phyloP scores from a whole-genome alignment of 306 rosid genomes.

The Alnus glutinosa region DNA sequence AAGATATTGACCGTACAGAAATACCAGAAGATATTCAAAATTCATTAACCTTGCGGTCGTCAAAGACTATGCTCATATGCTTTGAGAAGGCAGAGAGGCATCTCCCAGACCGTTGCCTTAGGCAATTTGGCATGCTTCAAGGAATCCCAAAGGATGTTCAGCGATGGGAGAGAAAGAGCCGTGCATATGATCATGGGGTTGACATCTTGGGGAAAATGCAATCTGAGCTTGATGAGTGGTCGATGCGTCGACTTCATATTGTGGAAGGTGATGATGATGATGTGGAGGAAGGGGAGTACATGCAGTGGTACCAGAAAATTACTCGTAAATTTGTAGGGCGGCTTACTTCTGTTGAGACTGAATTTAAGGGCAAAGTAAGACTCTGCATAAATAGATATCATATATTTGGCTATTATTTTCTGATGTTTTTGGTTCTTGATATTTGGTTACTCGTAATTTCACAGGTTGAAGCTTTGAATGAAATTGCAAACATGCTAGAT shows the following conservation, averaged over 20 bases:
- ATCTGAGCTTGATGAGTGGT: conserved; percentile 60
- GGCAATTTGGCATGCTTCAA: conserved; percentile 79
- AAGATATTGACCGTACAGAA: conserved; percentile 48
- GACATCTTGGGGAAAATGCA: conserved; percentile 59
- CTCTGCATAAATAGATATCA: conserved; percentile 10
- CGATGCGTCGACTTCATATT: conserved; percentile 45
- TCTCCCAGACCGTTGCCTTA: conserved; percentile 73
- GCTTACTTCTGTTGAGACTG: conserved; percentile 71
- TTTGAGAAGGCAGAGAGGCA: conserved; percentile 78
- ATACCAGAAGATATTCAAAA: conserved; percentile 62
- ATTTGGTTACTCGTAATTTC: conserved; percentile 2
- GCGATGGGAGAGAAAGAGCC: conserved; percentile 76
- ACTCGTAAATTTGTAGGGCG: conserved; percentile 68
- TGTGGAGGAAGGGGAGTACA: conserved; percentile 49
- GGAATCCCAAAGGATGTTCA: conserved; percentile 60
- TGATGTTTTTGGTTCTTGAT: conserved; percentile 2
- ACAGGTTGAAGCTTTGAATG: conserved; percentile 69
- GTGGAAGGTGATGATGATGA: conserved; percentile 39
- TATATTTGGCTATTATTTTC: neutral
- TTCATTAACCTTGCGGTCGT: conserved; percentile 46
- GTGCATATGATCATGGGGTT: conserved; percentile 56
- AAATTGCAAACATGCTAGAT: conserved; percentile 65
- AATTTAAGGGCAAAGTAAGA: conserved; percentile 73
- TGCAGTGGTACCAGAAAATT: conserved; percentile 64
- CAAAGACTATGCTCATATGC: conserved; percentile 77